Evolutionary conservation across 192 early-diverging fungal genomes (phyloP).

Genomic region (Umbelopsis vinacea): DNA sequence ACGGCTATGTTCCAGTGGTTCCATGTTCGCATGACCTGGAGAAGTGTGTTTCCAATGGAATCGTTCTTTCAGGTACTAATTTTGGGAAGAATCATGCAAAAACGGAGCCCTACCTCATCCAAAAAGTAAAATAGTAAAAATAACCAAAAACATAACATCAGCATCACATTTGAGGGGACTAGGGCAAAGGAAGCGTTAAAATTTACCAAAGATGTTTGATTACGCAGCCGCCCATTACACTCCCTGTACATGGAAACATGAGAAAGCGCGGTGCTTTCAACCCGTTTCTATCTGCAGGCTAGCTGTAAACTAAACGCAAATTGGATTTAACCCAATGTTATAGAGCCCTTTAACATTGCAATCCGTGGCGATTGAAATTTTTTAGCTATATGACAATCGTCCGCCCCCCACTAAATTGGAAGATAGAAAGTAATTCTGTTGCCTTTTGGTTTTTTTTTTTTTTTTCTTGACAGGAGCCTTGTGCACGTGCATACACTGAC

Average conservation of each 20-base stretch:
- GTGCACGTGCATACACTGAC: no score
- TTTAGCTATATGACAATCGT: not conserved
- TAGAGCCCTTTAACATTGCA: not conserved
- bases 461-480: no score
- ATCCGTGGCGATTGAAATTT: constrained; percentile 18
- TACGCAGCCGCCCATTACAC: not conserved
- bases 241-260: constrained; percentile 17
- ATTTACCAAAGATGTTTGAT: not conserved
- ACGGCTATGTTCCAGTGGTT: not conserved
- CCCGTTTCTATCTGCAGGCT: not conserved
- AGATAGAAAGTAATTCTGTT: no score
- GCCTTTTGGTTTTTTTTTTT: no score
- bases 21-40: not conserved
- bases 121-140: not conserved
- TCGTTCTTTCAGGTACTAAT: not conserved
- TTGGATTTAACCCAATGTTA: not conserved
- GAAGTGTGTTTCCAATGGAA: not conserved
- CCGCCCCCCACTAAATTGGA: not conserved
- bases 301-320: constrained; percentile 18
- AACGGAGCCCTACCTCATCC: not conserved
- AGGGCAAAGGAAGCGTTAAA: constrained; percentile 4
- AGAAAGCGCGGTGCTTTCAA: not conserved
- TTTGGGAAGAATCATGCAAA: not conserved
- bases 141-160: no score
- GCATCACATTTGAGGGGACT: not conserved